Conservation (phyloP, 306 rosid genomes). For the Prunus mongolica region DNA sequence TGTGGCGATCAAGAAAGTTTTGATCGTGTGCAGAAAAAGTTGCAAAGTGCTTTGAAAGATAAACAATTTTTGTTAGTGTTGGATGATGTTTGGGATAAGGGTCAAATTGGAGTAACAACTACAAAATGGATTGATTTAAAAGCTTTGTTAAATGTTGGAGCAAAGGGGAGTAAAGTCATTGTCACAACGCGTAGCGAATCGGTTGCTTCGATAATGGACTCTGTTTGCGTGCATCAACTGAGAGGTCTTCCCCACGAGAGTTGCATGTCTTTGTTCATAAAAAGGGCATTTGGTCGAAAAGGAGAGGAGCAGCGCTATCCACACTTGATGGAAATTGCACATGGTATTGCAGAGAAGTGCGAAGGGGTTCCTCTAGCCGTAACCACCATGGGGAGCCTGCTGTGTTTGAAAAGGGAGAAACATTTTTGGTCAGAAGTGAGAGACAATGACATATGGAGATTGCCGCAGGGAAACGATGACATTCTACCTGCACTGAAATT, state of each 20-base stretch:
- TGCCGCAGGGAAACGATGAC: conserved; percentile 1
- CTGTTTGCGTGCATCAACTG: not conserved
- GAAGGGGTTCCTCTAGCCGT: conserved; percentile 31
- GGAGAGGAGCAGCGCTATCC: conserved; percentile 14
- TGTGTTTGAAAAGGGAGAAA: not conserved
- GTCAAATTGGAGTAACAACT: not conserved
- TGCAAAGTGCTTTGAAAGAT: conserved; percentile 7
- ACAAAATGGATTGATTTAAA: conserved; percentile 17
- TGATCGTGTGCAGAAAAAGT: not conserved
- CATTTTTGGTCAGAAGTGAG: conserved; percentile 4
- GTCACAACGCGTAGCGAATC: conserved; percentile 21
- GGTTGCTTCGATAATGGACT: not conserved
- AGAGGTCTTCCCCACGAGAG: not conserved
- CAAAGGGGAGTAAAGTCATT: conserved; percentile 20
- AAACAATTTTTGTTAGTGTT: conserved; percentile 31
- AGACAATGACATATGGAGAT: conserved; percentile 36
- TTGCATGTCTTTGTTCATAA: conserved; percentile 20
- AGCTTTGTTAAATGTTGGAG: conserved; percentile 12
- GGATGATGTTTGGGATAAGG: conserved; percentile 31
- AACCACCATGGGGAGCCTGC: conserved; percentile 30
- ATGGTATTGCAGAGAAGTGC: conserved; percentile 26
- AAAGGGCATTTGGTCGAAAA: conserved; percentile 29
- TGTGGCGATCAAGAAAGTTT: not conserved
- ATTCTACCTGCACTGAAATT: conserved; percentile 27
- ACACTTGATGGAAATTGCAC: conserved; percentile 11